Percentiles rank a stretch among this genome's conserved stretches.
Conservation (phyloP, 805 yeast species). For the Cyberlindnera suaveolens region DNA sequence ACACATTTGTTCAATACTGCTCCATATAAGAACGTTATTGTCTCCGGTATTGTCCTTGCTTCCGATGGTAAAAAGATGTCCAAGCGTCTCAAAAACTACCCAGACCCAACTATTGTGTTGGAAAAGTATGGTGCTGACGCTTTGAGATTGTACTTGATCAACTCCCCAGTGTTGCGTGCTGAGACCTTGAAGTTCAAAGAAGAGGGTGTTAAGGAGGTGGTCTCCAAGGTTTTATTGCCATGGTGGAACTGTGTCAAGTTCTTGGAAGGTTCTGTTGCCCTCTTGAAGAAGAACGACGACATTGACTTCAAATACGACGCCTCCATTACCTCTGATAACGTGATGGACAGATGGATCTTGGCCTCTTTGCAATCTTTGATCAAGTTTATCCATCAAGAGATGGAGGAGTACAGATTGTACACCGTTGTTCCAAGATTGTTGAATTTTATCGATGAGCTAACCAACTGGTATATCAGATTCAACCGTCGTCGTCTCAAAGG, state of each 20-base stretch:
- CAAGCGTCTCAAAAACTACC: conserved; percentile 94
- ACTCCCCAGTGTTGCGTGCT: conserved; percentile 95
- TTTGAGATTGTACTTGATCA: conserved; percentile 87
- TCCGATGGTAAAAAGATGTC: conserved; percentile 99
- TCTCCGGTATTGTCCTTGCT: conserved; percentile 93
- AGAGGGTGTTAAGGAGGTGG: conserved; percentile 98
- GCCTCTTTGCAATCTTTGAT: conserved; percentile 94
- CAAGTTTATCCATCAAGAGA: conserved; percentile 80
- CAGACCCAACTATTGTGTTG: conserved; percentile 83
- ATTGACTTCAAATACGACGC: conserved; percentile 71
- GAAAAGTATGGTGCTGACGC: conserved; percentile 97
- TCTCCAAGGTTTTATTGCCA: conserved; percentile 90
- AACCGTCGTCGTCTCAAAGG: conserved; percentile 98
- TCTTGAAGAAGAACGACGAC: conserved; percentile 70
- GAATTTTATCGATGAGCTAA: conserved; percentile 84
- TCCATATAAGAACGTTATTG: conserved; percentile 93
- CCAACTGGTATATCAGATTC: conserved; percentile 98
- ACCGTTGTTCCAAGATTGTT: conserved; percentile 94
- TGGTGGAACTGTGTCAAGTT: conserved; percentile 99
- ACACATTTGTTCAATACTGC: conserved; percentile 88
- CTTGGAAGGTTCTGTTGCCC: conserved; percentile 87
- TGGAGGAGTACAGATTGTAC: conserved; percentile 84
- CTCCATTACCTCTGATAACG: conserved; percentile 61
- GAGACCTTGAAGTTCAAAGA: conserved; percentile 96
- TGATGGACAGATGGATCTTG: conserved; percentile 96